A percentile compares a stretch with the other conserved stretches of the same genome.
These are phyloP conservation scores for Cystobasidium slooffiae DNA, from an alignment of 1,284 basidiomycete species.

Conservation along the genomic window DNA sequence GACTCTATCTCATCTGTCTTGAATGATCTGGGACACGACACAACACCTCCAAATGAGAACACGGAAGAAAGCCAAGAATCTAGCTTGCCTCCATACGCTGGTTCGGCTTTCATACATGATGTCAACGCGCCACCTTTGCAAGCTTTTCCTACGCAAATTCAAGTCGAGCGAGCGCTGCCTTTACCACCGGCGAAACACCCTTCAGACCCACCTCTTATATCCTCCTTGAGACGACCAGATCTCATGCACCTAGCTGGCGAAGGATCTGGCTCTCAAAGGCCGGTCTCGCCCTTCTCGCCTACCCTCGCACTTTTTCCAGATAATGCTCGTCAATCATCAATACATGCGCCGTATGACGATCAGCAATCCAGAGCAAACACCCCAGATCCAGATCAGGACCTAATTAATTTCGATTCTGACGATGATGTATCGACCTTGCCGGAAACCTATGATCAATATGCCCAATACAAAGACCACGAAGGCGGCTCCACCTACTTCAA, in stretches of 20 bases:
- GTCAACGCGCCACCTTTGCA: slow-evolving; percentile 20
- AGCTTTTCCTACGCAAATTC: not conserved
- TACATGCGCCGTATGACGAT: not conserved
- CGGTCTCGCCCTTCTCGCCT: slow-evolving; percentile 40
- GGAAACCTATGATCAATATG: slow-evolving; percentile 9
- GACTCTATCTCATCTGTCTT: slow-evolving; percentile 37
- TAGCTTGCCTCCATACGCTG: not conserved
- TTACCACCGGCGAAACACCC: slow-evolving; percentile 6
- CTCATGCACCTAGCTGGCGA: slow-evolving; percentile 10
- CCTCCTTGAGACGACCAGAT: slow-evolving; percentile 16
- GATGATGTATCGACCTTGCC: not conserved
- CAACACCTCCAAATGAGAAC: not conserved
- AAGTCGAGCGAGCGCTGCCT: slow-evolving; percentile 1
- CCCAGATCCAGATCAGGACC: slow-evolving; percentile 13
- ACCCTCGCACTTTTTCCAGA: slow-evolving; percentile 26
- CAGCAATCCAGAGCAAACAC: not conserved
- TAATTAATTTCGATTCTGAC: slow-evolving; percentile 39
- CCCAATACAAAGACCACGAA: not conserved
- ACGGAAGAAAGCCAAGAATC: not conserved
- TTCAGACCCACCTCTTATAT: slow-evolving; percentile 40
- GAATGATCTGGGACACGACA: slow-evolving; percentile 29
- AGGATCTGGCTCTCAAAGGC: slow-evolving; percentile 1
- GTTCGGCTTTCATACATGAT: not conserved
- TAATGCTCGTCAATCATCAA: not conserved
- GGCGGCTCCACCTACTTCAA: slow-evolving; percentile 14